phyloP scores from a whole-genome alignment of 2,329 filamentous ascomycete species.

The Cladophialophora exuberans region DNA sequence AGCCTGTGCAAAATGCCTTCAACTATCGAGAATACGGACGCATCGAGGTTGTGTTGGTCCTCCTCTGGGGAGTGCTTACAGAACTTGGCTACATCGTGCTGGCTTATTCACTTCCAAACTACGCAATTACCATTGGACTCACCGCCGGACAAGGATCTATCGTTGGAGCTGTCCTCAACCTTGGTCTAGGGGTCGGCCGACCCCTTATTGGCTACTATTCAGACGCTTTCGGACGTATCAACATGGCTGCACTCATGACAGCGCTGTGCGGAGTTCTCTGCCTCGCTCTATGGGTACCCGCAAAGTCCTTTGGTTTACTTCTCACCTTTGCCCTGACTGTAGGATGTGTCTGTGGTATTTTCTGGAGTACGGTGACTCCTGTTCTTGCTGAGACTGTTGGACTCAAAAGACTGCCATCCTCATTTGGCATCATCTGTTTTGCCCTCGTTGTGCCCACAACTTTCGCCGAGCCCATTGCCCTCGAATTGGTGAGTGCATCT shows the following conservation, averaged over 20 bases:
- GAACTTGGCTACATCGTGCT: conserved; percentile 53
- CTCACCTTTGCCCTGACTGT: conserved; percentile 49
- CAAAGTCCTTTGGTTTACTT: conserved; percentile 45
- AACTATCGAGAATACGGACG: conserved; percentile 27
- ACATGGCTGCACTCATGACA: conserved; percentile 45
- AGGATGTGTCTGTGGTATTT: conserved; percentile 49
- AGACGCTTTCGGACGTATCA: conserved; percentile 49
- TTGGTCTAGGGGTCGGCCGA: conserved; percentile 52
- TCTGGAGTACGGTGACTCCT: conserved; percentile 19
- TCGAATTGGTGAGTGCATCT: conserved; percentile 25
- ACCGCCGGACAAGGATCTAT: conserved; percentile 42
- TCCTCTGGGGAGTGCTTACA: conserved; percentile 47
- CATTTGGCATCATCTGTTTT: conserved; percentile 28
- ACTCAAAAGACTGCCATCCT: conserved; percentile 26
- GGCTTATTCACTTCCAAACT: conserved; percentile 52
- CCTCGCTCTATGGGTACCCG: conserved; percentile 53
- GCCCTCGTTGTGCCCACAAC: conserved; percentile 26
- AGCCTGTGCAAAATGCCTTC: conserved; percentile 30
- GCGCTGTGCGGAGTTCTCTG: conserved; percentile 43
- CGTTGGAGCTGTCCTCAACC: conserved; percentile 49
- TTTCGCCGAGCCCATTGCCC: conserved; percentile 31
- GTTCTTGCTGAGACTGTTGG: conserved; percentile 29
- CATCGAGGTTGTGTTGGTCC: conserved; percentile 31
- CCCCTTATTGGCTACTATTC: conserved; percentile 50
- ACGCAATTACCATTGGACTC: conserved; percentile 48